Evolutionary conservation across 768 basidiomycete genomes (phyloP), one percentile per base, ranked within the genome.

Genomic region (Termitomyces sp.): DNA sequence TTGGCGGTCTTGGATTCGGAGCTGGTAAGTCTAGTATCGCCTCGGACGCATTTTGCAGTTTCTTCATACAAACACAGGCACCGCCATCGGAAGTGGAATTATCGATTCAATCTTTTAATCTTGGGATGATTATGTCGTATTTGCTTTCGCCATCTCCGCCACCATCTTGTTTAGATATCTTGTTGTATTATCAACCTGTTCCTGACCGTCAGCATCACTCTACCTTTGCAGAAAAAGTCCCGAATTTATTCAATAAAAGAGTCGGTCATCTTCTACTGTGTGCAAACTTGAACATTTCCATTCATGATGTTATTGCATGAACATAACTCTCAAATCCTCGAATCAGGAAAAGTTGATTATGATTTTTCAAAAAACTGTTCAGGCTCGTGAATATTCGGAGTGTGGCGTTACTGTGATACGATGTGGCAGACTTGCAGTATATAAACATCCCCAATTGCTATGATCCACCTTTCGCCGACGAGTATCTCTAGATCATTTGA

Each of bases 1-100:
- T 71, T 9, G 88, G 88, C 36, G 89, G 89, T 64, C 79, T 83
- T 51, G 89, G 89, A 2, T 89, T 90, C 64, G 88, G 89, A 58
- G 88, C 86, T 62, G 88, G 88, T 85, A 51, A 60, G 70, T 34
- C 4, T 63, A 2, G 8, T 26, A 12, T 30, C 42, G 1, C 20
- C 14, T 37, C 16, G 13, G 6, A 51, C 0, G 13, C 26, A 20
- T n/a, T 44, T 37, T 34, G 27, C 6, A 20, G 18, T 12, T n/a
- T 13, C 5, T 30, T 36, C 5, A 42, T 20, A 24, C 13, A 22
- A 18, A 36, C 9, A 10, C 56, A 81, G 81, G 81, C 37, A 75
- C 76, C 60, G 78, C 78, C 22, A 62, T 81, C 45, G 76, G 76
- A 27, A 70, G 75, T 50, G 78, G 72, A 14, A 65, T 82, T 26